Percentiles rank a stretch among this genome's conserved stretches.
Conservation (phyloP, 352 stramenopile genomes). For the Hyphochytrium catenoides region DNA sequence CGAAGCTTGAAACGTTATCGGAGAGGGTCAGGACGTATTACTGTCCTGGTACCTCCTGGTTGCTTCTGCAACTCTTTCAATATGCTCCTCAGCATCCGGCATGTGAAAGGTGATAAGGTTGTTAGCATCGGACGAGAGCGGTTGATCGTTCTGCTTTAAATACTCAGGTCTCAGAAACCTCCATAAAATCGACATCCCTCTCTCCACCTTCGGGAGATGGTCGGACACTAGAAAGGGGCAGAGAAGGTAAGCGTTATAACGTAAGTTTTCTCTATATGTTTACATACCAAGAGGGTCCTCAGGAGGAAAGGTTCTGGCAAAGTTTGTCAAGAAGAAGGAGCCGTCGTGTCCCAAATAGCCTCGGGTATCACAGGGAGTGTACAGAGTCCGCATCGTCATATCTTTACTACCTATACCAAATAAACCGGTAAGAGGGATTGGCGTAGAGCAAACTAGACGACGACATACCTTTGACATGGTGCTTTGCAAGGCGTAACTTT, state of each 20-base stretch:
- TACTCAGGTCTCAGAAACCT: slow-evolving; percentile 62
- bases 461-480: slow-evolving; percentile 51
- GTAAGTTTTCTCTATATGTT: no score
- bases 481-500: slow-evolving; percentile 51
- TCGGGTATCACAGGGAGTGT: slow-evolving; percentile 45
- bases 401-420: no score
- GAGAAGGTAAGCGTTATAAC: no score
- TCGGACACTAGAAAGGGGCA: no score
- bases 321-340: slow-evolving; percentile 45
- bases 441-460: no score
- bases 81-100: slow-evolving; percentile 53
- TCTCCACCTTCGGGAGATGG: slow-evolving; percentile 40
- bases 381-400: slow-evolving; percentile 47
- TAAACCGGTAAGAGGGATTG: no score
- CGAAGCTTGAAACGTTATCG: no score
- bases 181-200: slow-evolving; percentile 74
- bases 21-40: no score
- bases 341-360: slow-evolving; percentile 23
- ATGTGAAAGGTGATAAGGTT: slow-evolving; percentile 56
- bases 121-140: slow-evolving; percentile 54
- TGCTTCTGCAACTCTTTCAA: no score
- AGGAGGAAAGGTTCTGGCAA: slow-evolving; percentile 49
- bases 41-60: no score
- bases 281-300: slow-evolving; percentile 70
- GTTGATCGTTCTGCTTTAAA: slow-evolving; percentile 18